Conservation (phyloP, 1,284 basidiomycete species). For the Heterobasidion parviporum region DNA sequence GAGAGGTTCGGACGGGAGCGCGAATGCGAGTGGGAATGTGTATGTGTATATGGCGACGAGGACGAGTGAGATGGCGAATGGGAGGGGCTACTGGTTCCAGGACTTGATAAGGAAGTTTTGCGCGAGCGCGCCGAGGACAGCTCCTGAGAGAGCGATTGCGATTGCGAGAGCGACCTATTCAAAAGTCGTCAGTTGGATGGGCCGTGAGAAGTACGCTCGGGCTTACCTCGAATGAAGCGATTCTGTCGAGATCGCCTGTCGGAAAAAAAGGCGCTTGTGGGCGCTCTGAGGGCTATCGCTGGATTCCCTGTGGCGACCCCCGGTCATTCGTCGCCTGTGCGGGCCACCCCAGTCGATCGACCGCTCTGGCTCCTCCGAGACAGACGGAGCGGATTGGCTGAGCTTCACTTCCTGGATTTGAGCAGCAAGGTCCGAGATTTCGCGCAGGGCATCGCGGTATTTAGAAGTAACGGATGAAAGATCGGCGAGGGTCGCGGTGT, state of each 20-base stretch:
- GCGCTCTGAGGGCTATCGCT: constrained; percentile 43
- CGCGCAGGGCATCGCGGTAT: constrained; percentile 82
- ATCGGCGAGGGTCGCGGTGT: constrained; percentile 72
- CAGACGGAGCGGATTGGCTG: constrained; percentile 29
- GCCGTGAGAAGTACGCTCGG: constrained; percentile 1
- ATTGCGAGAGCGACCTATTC: constrained; percentile 74
- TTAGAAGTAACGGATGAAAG: constrained; percentile 71
- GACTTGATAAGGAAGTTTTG: constrained; percentile 69
- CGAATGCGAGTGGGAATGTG: constrained; percentile 11
- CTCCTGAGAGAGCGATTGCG: constrained; percentile 94
- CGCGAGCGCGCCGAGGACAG: constrained; percentile 84
- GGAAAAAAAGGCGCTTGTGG: constrained; percentile 67
- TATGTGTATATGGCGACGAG: no score
- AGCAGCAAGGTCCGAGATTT: constrained; percentile 80
- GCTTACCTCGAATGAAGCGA: constrained; percentile 74
- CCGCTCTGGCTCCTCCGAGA: constrained; percentile 47
- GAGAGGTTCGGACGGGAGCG: constrained; percentile 48
- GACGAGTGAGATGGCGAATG: constrained; percentile 19
- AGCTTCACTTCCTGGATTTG: constrained; percentile 77
- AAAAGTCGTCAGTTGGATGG: constrained; percentile 9
- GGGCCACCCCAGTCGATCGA: constrained; percentile 34
- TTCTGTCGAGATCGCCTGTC: constrained; percentile 75
- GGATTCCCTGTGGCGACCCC: constrained; percentile 37
- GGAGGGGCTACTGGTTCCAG: constrained; percentile 57
- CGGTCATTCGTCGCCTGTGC: constrained; percentile 40